phyloP scores from a whole-genome alignment of 306 rosid species.

The Aeschynomene evenia region DNA sequence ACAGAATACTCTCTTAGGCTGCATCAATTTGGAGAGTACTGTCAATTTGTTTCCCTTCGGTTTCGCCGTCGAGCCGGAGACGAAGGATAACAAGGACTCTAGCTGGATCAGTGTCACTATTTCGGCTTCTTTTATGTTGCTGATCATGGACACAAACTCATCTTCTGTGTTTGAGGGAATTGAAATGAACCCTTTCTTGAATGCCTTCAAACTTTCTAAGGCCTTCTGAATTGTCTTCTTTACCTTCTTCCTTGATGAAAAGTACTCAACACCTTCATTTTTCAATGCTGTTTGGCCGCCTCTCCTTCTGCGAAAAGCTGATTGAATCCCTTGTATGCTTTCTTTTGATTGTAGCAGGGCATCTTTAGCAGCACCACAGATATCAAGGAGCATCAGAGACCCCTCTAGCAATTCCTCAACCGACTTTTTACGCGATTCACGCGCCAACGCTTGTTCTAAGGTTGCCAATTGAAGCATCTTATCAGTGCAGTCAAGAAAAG shows the following conservation, averaged over 20 bases:
- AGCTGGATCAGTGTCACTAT: background rate
- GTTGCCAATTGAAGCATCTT: constrained; percentile 18
- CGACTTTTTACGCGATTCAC: background rate
- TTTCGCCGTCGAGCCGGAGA: background rate
- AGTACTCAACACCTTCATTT: constrained; percentile 25
- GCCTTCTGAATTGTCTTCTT: constrained; percentile 37
- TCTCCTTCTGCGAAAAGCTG: constrained; percentile 8
- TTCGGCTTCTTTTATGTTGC: constrained; percentile 32
- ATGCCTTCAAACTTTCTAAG: constrained; percentile 12
- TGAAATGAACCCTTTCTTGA: background rate
- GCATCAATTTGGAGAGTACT: constrained; percentile 29
- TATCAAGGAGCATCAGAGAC: constrained; percentile 24
- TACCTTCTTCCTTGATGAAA: constrained; percentile 30
- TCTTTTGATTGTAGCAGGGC: constrained; percentile 26
- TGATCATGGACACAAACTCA: constrained; percentile 18
- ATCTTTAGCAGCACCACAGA: constrained; percentile 27
- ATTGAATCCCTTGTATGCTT: constrained; percentile 26
- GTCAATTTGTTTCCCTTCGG: constrained; percentile 17
- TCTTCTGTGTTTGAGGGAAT: background rate
- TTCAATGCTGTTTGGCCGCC: background rate
- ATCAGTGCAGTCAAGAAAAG: constrained; percentile 16
- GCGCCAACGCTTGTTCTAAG: background rate
- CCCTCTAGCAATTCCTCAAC: constrained; percentile 8
- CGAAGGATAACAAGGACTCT: constrained; percentile 15
- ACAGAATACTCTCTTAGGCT: constrained; percentile 23